Evolutionary conservation across 2,329 filamentous ascomycete genomes (phyloP), one percentile per base, ranked within the genome.

Genomic region (Rutstroemia sydowiana): DNA sequence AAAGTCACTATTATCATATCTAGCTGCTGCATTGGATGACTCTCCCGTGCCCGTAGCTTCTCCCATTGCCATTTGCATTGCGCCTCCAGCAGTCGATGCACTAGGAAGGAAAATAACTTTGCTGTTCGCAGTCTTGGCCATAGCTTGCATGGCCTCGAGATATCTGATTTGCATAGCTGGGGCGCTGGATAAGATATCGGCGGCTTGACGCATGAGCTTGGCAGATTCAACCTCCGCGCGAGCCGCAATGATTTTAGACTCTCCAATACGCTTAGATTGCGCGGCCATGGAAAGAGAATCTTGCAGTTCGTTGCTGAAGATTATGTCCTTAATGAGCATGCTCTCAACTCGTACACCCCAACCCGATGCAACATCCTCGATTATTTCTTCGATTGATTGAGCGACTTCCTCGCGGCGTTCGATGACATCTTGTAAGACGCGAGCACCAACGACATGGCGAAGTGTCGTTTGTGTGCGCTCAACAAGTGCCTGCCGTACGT

Each of bases 261-360:
- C 93, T 73, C 93, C 93, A 52, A 96, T 95, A 62, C 93, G 86
- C 85, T 97, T 97, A 75, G 86, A 89, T 78, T 98, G 93, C 3
- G 93, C 93, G 36, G 93, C 93, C 93, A 98, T 97, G 67, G 88
- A 95, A 45, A 98, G 81, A 16, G 88, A 93, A 66, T 97, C 92
- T 72, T 98, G 93, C 41, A 98, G 78, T 61, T 97, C 93, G 66
- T 89, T 83, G 72, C 84, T 90, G 81, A 98, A 98, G 68, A 97
- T 87, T 67, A 98, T 95, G 71, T 98, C 93, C 75, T 98, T 97
- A 79, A 98, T 92, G 61, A 98, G 83, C 92, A 98, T 98, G 66
- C 85, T 91, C 77, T 97, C 93, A 53, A 97, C 93, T 66, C 88
- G 83, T 7, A 95, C 92, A 72, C 93, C 93, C 93, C 93, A 98